These are phyloP conservation scores for Scedosporium apiospermum DNA, from an alignment of 2,329 filamentous ascomycete genomes.

Conservation along the genomic window DNA sequence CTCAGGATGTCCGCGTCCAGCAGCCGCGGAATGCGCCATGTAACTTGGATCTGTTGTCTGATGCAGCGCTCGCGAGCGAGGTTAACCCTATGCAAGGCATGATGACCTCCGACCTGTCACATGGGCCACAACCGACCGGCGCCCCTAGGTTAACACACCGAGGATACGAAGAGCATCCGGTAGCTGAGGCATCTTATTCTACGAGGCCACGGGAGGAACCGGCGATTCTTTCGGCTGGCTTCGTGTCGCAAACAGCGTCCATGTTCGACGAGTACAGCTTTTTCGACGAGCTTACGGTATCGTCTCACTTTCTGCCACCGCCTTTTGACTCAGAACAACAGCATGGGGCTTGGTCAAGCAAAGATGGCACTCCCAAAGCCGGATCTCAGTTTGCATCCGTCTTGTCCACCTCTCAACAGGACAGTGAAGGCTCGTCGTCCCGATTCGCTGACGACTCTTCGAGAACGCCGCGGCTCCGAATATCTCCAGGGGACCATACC, in stretches of 20 bases:
- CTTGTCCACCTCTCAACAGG: slow-evolving; percentile 44
- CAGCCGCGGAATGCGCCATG: slow-evolving; percentile 35
- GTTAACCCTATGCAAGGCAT: slow-evolving; percentile 42
- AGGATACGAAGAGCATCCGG: slow-evolving; percentile 36
- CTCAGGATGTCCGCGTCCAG: slow-evolving; percentile 37
- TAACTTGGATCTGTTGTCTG: slow-evolving; percentile 49
- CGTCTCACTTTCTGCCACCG: slow-evolving; percentile 45
- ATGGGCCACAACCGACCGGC: slow-evolving; percentile 17
- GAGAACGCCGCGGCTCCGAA: slow-evolving; percentile 30
- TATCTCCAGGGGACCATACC: slow-evolving; percentile 44
- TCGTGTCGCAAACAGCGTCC: slow-evolving; percentile 26
- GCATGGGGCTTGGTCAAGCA: slow-evolving; percentile 37
- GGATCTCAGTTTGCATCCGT: slow-evolving; percentile 44
- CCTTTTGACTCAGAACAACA: slow-evolving; percentile 45
- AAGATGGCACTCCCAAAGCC: slow-evolving; percentile 35
- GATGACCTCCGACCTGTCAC: slow-evolving; percentile 30
- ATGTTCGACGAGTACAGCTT: slow-evolving; percentile 49
- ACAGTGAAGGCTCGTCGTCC: slow-evolving; percentile 27
- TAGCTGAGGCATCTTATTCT: slow-evolving; percentile 23
- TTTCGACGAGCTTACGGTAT: slow-evolving; percentile 45
- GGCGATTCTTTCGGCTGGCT: slow-evolving; percentile 10
- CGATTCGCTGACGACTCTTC: slow-evolving; percentile 21
- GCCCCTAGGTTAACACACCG: slow-evolving; percentile 34
- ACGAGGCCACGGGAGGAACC: slow-evolving; percentile 9
- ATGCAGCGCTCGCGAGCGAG: slow-evolving; percentile 50